These are phyloP conservation scores for Paramecium bursaria DNA, from an alignment of 73 alveolate species.

Conservation along the genomic window DNA sequence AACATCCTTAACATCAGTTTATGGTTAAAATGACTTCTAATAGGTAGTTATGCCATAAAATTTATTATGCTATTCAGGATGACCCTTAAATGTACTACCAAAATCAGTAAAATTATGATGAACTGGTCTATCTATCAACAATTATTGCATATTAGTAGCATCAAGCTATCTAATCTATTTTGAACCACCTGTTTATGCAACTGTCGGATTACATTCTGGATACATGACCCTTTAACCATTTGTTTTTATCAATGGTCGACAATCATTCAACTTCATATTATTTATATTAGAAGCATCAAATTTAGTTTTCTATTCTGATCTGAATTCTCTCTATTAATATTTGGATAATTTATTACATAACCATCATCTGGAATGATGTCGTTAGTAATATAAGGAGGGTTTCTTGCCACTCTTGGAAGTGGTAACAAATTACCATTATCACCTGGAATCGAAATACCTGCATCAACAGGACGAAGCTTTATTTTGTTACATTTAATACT, in stretches of 20 bases:
- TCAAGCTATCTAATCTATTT: slow-evolving; percentile 42
- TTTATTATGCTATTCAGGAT: slow-evolving; percentile 58
- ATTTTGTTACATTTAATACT: background rate
- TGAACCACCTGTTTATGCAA: slow-evolving; percentile 54
- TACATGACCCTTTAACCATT: slow-evolving; percentile 21
- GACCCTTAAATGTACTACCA: slow-evolving; percentile 36
- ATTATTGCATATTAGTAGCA: slow-evolving; percentile 43
- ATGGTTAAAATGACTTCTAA: slow-evolving; percentile 42
- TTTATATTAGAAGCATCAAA: slow-evolving; percentile 25
- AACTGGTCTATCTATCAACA: slow-evolving; percentile 41
- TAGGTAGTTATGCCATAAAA: slow-evolving; percentile 56
- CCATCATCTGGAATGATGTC: slow-evolving; percentile 61
- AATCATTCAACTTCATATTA: slow-evolving; percentile 43
- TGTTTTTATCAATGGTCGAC: slow-evolving; percentile 38
- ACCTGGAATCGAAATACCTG: slow-evolving; percentile 51
- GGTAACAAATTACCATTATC: slow-evolving; percentile 57
- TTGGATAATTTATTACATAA: background rate
- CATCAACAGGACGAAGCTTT: slow-evolving; percentile 32
- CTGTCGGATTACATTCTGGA: slow-evolving; percentile 61
- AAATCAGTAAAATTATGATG: slow-evolving; percentile 41
- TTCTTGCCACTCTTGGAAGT: slow-evolving; percentile 46
- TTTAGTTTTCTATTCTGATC: slow-evolving; percentile 34
- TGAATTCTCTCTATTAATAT: slow-evolving; percentile 39
- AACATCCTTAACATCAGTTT: slow-evolving; percentile 22
- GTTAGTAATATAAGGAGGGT: slow-evolving; percentile 52